These are phyloP conservation scores for Macrophomina tecta DNA, from an alignment of 2,329 filamentous ascomycete genomes.

Conservation along the genomic window DNA sequence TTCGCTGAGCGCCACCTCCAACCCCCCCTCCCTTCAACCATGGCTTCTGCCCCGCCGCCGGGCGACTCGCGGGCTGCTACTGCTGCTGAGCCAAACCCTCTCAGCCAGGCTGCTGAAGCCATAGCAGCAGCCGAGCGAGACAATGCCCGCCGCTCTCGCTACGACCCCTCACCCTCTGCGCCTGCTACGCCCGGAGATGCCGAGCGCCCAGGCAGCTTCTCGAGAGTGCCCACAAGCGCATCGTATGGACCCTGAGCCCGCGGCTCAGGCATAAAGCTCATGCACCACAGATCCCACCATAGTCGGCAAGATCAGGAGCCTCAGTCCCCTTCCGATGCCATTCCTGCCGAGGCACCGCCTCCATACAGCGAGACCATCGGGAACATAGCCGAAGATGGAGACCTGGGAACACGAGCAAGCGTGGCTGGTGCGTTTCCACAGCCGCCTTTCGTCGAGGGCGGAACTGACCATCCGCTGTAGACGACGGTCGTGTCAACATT, in stretches of 20 bases:
- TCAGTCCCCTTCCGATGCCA: neutral
- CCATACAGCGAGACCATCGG: constrained; percentile 50
- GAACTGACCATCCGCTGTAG: constrained; percentile 10
- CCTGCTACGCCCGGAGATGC: neutral
- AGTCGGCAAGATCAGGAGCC: neutral
- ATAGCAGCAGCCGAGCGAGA: constrained; percentile 25
- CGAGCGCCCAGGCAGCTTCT: neutral
- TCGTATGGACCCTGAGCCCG: neutral
- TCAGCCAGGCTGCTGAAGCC: constrained; percentile 24
- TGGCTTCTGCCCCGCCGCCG: constrained; percentile 23
- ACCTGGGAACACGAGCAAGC: constrained; percentile 55
- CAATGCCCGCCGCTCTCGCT: neutral
- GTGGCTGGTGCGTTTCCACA: constrained; percentile 38
- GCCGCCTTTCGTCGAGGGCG: neutral
- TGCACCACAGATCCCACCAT: neutral
- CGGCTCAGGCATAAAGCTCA: neutral
- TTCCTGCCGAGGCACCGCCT: constrained; percentile 38
- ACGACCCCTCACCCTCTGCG: neutral
- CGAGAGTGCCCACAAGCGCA: neutral
- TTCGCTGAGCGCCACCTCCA: neutral
- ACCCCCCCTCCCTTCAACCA: constrained; percentile 1
- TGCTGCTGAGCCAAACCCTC: constrained; percentile 17
- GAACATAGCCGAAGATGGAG: constrained; percentile 45
- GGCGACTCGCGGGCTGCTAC: constrained; percentile 13
- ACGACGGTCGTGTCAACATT: constrained; percentile 50